phyloP scores from a whole-genome alignment of 2,329 filamentous ascomycete species.

The Penicillium janthinellum region DNA sequence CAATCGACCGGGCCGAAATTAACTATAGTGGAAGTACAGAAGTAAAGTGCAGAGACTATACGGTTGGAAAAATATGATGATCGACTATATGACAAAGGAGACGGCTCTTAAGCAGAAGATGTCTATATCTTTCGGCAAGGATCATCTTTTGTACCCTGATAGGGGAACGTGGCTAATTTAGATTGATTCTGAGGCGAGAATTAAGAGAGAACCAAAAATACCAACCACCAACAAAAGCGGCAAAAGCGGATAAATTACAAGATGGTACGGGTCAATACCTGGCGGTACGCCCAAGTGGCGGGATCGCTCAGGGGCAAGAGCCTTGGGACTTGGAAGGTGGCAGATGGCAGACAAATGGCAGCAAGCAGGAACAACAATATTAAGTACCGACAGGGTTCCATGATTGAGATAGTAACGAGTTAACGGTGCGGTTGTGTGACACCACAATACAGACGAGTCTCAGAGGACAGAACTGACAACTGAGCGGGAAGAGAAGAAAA shows the following conservation, averaged over 20 bases:
- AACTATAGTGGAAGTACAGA: background rate
- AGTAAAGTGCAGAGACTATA: background rate
- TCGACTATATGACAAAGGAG: background rate
- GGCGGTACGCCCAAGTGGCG: background rate
- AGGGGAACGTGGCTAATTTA: background rate
- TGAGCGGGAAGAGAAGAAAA: background rate
- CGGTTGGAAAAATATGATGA: background rate
- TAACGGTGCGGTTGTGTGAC: conserved; percentile 31
- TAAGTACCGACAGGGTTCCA: background rate
- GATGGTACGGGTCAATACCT: conserved; percentile 10
- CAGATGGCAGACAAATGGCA: background rate
- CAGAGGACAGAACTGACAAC: background rate
- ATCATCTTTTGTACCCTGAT: background rate
- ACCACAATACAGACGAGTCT: conserved; percentile 6
- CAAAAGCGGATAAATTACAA: background rate
- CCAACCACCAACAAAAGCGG: conserved; percentile 3
- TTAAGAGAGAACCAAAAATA: conserved; percentile 5
- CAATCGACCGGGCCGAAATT: background rate
- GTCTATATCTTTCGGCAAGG: background rate
- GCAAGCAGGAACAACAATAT: background rate
- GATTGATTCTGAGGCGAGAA: background rate
- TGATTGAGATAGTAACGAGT: conserved; percentile 14
- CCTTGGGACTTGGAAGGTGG: no score
- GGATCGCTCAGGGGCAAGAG: background rate
- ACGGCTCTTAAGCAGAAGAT: background rate